Percentiles rank a stretch among this genome's conserved stretches.
phyloP scores from a whole-genome alignment of 805 yeast genomes.

The Kodamaea kaohsiungensis region DNA sequence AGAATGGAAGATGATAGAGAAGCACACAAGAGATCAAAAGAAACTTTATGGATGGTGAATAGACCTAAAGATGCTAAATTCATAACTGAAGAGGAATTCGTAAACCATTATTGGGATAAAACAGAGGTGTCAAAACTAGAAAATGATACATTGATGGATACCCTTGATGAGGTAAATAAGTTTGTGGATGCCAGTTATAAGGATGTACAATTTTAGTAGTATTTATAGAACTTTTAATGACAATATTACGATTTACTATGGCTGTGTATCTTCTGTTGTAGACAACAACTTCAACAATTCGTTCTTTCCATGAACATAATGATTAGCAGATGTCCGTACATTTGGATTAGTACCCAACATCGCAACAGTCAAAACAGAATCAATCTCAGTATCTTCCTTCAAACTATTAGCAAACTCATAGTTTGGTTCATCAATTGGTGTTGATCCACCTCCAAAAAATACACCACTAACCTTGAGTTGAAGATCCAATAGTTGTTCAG shows the following conservation, averaged over 20 bases:
- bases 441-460: slow-evolving; percentile 64
- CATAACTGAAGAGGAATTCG: slow-evolving; percentile 39
- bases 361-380: slow-evolving; percentile 59
- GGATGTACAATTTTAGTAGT: slow-evolving; percentile 36
- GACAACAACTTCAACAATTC: slow-evolving; percentile 59
- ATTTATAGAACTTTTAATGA: slow-evolving; percentile 4
- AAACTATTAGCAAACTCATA: slow-evolving; percentile 55
- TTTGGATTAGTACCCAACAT: slow-evolving; percentile 43
- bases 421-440: slow-evolving; percentile 68
- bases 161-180: slow-evolving; percentile 54
- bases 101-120: slow-evolving; percentile 51
- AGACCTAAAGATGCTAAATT: slow-evolving; percentile 39
- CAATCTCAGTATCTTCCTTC: slow-evolving; percentile 35
- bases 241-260: neutral
- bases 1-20: slow-evolving; percentile 95
- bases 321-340: slow-evolving; percentile 58
- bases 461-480: slow-evolving; percentile 19
- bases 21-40: slow-evolving; percentile 81
- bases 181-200: slow-evolving; percentile 56
- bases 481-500: neutral
- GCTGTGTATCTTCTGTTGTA: slow-evolving; percentile 1
- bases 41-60: slow-evolving; percentile 71
- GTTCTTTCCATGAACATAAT: slow-evolving; percentile 67
- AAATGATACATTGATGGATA: slow-evolving; percentile 38
- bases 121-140: slow-evolving; percentile 51